A percentile compares a stretch with the other conserved stretches of the same genome.
phyloP scores from a whole-genome alignment of 495 filamentous ascomycete genomes.

The Astrocystis sublimbata region DNA sequence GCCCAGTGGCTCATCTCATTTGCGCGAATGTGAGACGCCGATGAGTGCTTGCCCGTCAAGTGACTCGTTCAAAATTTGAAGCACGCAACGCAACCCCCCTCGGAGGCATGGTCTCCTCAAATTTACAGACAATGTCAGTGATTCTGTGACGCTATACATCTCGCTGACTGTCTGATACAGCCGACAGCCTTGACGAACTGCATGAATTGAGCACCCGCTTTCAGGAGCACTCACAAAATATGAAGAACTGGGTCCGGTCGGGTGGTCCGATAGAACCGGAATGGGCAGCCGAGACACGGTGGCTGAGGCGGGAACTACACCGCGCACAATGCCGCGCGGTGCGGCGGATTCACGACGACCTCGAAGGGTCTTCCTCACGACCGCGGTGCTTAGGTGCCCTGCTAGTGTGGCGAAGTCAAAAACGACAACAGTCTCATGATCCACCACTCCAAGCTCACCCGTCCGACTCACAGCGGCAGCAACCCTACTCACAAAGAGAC shows the following conservation, averaged over 20 bases:
- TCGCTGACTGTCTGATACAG: conserved; percentile 26
- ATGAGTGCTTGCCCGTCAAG: neutral
- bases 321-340: conserved; percentile 51
- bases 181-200: conserved; percentile 46
- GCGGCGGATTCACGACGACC: conserved; percentile 44
- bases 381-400: conserved; percentile 47
- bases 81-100: neutral
- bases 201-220: conserved; percentile 39
- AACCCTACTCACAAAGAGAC: conserved; percentile 5
- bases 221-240: conserved; percentile 40
- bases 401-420: conserved; percentile 44
- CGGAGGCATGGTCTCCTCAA: neutral
- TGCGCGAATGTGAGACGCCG: neutral
- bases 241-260: conserved; percentile 46
- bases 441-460: neutral
- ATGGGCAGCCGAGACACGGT: conserved; percentile 45
- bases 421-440: conserved; percentile 5
- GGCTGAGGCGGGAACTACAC: conserved; percentile 43
- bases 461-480: neutral
- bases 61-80: neutral
- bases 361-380: conserved; percentile 23
- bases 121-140: neutral
- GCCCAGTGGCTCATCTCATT: neutral
- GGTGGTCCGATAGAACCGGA: conserved; percentile 47
- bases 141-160: neutral